A percentile compares a stretch with the other conserved stretches of the same genome.
phyloP scores from a whole-genome alignment of 495 filamentous ascomycete genomes.

The Daldinia caldariorum region DNA sequence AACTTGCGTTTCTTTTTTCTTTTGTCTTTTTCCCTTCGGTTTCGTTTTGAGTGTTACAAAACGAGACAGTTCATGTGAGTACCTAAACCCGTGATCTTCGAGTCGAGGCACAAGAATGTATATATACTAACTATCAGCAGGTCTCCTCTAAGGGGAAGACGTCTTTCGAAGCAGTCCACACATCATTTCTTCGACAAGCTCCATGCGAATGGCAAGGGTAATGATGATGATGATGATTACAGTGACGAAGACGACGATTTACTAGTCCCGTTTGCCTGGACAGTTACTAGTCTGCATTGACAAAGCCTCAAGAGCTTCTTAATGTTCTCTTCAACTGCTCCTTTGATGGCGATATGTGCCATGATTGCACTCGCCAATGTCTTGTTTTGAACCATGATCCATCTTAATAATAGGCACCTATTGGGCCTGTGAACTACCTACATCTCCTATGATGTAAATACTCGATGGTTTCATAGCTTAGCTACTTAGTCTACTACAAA shows the following conservation, averaged over 20 bases:
- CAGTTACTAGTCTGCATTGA: not conserved
- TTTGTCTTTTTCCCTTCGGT: not conserved
- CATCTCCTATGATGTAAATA: not conserved
- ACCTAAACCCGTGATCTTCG: not conserved
- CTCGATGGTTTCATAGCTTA: not conserved
- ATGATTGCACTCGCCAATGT: not conserved
- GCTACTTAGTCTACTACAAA: not conserved
- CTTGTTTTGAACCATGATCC: no score
- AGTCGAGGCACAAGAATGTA: not conserved
- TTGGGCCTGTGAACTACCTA: not conserved
- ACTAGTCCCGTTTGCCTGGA: no score
- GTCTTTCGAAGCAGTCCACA: not conserved
- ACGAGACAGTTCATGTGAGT: not conserved
- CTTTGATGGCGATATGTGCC: no score
- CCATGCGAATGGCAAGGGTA: not conserved
- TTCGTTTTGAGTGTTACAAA: not conserved
- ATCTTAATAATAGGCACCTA: no score
- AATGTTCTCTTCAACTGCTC: not conserved
- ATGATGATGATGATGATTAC: no score
- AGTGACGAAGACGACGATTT: no score
- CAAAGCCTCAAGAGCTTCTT: not conserved
- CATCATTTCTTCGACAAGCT: not conserved
- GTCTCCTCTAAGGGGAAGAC: not conserved
- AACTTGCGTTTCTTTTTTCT: not conserved
- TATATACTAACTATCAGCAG: not conserved